Evolutionary conservation across 75 land plant genomes (phyloP), one percentile per base, ranked within the genome.

Genomic region (Selaginella tamariscina): DNA sequence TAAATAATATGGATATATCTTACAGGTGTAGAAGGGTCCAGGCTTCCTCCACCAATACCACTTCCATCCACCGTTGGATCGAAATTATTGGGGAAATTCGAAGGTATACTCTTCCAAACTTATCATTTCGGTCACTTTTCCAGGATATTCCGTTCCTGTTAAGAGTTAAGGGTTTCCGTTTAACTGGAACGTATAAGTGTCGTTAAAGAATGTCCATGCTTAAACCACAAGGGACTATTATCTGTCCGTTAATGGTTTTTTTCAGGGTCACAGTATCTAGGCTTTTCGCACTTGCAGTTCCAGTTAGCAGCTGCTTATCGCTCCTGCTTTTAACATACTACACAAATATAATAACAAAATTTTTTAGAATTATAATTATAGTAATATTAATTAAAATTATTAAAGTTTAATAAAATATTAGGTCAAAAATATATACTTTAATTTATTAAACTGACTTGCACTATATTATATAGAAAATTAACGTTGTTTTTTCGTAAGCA

Each of bases 141-240:
- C 96, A 91, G 0, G 96, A 71, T 28, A 91, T 91, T 33, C 70
- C 75, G 31, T 68, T 82, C 70, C 83, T 85, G 76, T 85, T 88
- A 23, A 91, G 74, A 0, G 15, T 0, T 27, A 88, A 13, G 44
- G 22, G 29, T 49, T n/a, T 1, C 60, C 70, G 29, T 54, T 65
- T 49, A 2, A 55, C 11, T 76, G 68, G 33, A 88, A 81, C 32
- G 1, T 32, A 54, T 85, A 91, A 9, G 96, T 91, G 62, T 91
- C 96, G 69, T 91, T 91, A 74, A 91, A 91, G 73, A 91, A 71
- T 62, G 88, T 91, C 96, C 96, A 91, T n/a, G 96, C 96, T 82
- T 31, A 91, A 77, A 60, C 96, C 96, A 76, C 96, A 91, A 11
- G 96, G 96, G 11, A 85, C 82, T 64, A 91, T 82, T 5, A 81